These are phyloP conservation scores for Cadophora malorum DNA, from an alignment of 2,329 filamentous ascomycete genomes.

Conservation along the genomic window DNA sequence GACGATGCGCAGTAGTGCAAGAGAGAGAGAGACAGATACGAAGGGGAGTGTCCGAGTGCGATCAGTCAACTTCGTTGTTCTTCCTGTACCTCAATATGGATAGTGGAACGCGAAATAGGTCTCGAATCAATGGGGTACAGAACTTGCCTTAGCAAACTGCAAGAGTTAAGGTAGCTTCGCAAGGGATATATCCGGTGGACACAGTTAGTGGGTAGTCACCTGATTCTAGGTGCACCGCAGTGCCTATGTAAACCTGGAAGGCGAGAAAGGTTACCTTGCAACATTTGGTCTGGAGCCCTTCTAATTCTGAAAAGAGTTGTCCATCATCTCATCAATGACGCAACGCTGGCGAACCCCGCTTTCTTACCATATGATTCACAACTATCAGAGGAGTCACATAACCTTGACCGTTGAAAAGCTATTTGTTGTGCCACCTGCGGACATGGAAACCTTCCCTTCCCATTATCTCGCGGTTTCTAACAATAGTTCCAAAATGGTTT, in stretches of 20 bases:
- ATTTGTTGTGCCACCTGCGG: not conserved
- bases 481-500: not conserved
- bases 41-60: conserved; percentile 9
- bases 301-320: not conserved
- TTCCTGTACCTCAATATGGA: too few relatives aligned
- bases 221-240: not conserved
- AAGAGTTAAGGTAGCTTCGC: not conserved
- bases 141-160: not conserved
- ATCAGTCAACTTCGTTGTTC: conserved; percentile 6
- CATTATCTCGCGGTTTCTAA: not conserved
- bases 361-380: not conserved
- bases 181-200: conserved; percentile 4
- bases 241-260: not conserved
- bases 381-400: not conserved
- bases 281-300: not conserved
- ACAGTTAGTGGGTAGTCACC: not conserved
- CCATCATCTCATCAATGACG: not conserved
- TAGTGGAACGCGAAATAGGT: too few relatives aligned
- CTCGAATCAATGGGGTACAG: too few relatives aligned
- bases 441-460: not conserved
- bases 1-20: too few relatives aligned
- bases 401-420: not conserved
- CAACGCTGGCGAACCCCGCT: not conserved
- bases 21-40: not conserved
- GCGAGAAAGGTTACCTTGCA: not conserved